Base-by-base conservation (phyloP, 2,329 filamentous ascomycete genomes). In the Pseudogymnoascus sp. region DNA sequence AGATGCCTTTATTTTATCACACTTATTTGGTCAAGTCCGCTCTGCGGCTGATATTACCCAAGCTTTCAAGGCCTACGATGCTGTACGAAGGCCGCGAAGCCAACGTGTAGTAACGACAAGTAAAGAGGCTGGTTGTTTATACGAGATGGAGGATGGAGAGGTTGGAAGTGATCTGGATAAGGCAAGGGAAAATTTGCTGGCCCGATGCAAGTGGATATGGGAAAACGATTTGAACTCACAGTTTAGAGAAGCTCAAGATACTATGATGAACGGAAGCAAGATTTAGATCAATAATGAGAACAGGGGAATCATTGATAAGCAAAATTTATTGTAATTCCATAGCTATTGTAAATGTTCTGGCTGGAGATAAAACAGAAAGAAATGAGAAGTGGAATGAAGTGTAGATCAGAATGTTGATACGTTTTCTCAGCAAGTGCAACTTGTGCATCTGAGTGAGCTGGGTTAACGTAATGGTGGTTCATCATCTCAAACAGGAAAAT, bases 31-130 rank as follows among this genome's bases (percentile, higher is more conserved):
- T 0, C 75, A 80, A 36, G 73, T 79, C 2, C 63, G 66, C 0
- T 71, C 65, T 0, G 64, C 67, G 0, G 63, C 68, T 0, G 75
- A 80, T 6, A 70, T 82, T 0, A 71, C 76, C 5, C 74, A 73
- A 0, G 83, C 76, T 0, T 84, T 86, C 53, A 72, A 73, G n/a
- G 78, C 77, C 0, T 86, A 82, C 49, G 82, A 86, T 65, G 72
- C 70, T 8, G 72, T 79, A 3, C 74, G 84, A 0, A 73, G 82
- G 43, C 70, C 71, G 1, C 65, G 71, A 56, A 70, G 66, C 18
- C 71, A 73, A 49, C 68, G 66, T 53, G 66, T 73, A 7, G 72
- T 74, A 1, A 67, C 66, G 7, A 72, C 71, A 1, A 72, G 70
- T 65, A 61, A 69, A 18, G 68, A 71, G 1, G 68, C 69, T 4